Conservation (phyloP, 768 basidiomycete genomes). For the Mrakia blollopis region DNA sequence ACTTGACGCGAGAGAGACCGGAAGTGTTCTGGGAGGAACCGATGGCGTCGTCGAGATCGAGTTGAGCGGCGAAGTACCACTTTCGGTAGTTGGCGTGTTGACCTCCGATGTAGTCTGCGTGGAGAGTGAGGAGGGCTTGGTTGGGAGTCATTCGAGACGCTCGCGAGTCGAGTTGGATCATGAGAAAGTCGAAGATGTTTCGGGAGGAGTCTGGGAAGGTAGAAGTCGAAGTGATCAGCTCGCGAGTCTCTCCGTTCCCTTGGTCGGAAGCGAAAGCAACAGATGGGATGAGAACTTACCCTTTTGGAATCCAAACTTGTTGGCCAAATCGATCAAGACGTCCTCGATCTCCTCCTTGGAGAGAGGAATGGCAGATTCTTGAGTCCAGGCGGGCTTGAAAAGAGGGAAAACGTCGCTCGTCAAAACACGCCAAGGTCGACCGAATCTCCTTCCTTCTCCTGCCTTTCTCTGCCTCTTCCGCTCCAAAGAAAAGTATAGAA, state of each 20-base stretch:
- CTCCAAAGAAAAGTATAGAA: neutral
- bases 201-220: slow-evolving; percentile 42
- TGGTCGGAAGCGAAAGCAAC: neutral
- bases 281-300: slow-evolving; percentile 50
- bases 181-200: slow-evolving; percentile 80
- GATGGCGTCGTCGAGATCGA: slow-evolving; percentile 95
- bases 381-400: slow-evolving; percentile 71
- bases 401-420: neutral
- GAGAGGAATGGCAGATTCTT: slow-evolving; percentile 88
- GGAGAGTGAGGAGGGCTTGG: slow-evolving; percentile 87
- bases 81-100: slow-evolving; percentile 98
- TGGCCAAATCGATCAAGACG: slow-evolving; percentile 90
- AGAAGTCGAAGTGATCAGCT: neutral
- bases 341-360: slow-evolving; percentile 99
- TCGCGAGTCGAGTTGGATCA: slow-evolving; percentile 94
- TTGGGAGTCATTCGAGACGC: slow-evolving; percentile 96
- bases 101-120: slow-evolving; percentile 98
- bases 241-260: neutral
- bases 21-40: slow-evolving; percentile 80
- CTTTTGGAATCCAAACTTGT: slow-evolving; percentile 99
- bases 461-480: no score
- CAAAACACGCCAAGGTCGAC: neutral
- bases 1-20: slow-evolving; percentile 75
- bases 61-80: slow-evolving; percentile 99
- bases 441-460: neutral